These are phyloP conservation scores for Candida sp. DNA, from an alignment of 1,139 yeast genomes.

Conservation along the genomic window DNA sequence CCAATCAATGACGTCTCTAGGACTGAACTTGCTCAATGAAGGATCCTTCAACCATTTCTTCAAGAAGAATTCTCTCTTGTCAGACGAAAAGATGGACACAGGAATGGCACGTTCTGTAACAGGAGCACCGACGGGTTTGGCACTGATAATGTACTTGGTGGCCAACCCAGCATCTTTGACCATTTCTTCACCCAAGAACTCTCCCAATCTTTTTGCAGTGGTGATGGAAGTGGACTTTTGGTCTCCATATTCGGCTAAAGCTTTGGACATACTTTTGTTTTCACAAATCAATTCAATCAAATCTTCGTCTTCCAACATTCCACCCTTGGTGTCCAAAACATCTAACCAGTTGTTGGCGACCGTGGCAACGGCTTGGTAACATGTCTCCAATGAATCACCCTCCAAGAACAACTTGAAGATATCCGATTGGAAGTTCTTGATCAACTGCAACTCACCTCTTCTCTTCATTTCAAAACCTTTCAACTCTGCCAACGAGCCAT, in stretches of 20 bases:
- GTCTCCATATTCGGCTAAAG: constrained; percentile 84
- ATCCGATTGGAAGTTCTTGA: constrained; percentile 95
- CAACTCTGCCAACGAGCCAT: constrained; percentile 92
- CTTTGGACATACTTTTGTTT: constrained; percentile 93
- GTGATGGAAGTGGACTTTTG: constrained; percentile 97
- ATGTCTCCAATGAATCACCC: constrained; percentile 76
- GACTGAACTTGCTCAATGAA: constrained; percentile 81
- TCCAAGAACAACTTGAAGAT: constrained; percentile 90
- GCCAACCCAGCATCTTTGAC: constrained; percentile 97
- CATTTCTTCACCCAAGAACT: constrained; percentile 95
- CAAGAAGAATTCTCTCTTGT: constrained; percentile 66
- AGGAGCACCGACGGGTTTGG: constrained; percentile 84
- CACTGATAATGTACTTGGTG: constrained; percentile 91
- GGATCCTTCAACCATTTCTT: constrained; percentile 90
- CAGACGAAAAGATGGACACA: constrained; percentile 91
- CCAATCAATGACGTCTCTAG: constrained; percentile 94
- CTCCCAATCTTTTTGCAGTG: constrained; percentile 92
- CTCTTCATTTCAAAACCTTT: constrained; percentile 98
- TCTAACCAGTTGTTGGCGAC: constrained; percentile 98
- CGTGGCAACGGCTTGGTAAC: constrained; percentile 88
- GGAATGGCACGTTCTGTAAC: constrained; percentile 98
- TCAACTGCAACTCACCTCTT: constrained; percentile 93
- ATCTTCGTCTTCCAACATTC: constrained; percentile 92
- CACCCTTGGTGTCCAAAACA: constrained; percentile 87
- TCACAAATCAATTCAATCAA: constrained; percentile 95